Percentiles rank a stretch among this genome's conserved stretches.
Conservation (phyloP, 768 basidiomycete species). For the Termitomyces sp. region DNA sequence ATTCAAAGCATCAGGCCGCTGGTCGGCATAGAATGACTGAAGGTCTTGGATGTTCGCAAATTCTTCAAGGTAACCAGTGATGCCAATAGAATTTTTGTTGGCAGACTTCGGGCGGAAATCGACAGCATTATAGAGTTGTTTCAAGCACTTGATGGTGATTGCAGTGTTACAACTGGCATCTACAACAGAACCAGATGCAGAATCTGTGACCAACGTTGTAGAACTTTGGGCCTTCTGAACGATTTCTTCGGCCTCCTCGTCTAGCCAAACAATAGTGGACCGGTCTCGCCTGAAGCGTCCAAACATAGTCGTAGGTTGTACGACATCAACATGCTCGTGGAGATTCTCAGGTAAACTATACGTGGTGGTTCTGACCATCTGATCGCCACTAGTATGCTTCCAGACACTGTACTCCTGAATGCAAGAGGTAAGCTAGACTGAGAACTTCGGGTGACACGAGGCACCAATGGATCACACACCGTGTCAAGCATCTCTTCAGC, state of each 20-base stretch:
- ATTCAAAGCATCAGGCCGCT: constrained; percentile 41
- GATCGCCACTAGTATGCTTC: constrained; percentile 49
- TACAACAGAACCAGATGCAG: constrained; percentile 30
- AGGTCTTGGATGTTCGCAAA: constrained; percentile 51
- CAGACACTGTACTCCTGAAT: constrained; percentile 61
- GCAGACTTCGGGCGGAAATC: constrained; percentile 35
- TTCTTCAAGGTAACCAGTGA: constrained; percentile 50
- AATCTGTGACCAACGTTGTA: constrained; percentile 11
- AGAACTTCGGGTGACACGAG: background rate
- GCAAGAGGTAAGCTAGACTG: background rate
- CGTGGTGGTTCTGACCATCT: constrained; percentile 57
- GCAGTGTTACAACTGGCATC: constrained; percentile 43
- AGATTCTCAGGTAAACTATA: constrained; percentile 62
- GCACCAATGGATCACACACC: constrained; percentile 29
- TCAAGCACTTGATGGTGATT: constrained; percentile 49
- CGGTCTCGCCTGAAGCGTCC: constrained; percentile 29
- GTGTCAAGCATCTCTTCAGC: constrained; percentile 73
- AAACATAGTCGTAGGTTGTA: constrained; percentile 74
- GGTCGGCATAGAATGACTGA: constrained; percentile 42
- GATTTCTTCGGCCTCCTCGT: constrained; percentile 10
- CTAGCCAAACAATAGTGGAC: constrained; percentile 26
- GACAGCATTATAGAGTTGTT: constrained; percentile 49
- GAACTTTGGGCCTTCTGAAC: constrained; percentile 8
- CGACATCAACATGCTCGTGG: constrained; percentile 55
- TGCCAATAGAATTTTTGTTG: constrained; percentile 42